phyloP scores from a whole-genome alignment of 1,284 basidiomycete genomes.

The Apiotrichum montevideense region DNA sequence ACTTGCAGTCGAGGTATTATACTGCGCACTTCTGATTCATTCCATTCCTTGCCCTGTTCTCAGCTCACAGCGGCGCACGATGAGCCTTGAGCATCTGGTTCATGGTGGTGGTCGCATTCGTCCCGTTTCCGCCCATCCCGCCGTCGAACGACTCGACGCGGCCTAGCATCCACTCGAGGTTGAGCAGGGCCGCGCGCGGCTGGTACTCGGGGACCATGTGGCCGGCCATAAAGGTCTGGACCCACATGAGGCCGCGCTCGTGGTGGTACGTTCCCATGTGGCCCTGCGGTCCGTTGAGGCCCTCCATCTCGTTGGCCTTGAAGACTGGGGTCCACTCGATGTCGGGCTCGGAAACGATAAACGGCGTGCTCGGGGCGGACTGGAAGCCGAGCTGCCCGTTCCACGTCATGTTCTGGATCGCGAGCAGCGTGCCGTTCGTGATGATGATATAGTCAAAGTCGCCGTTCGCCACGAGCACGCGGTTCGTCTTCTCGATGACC shows the following conservation, averaged over 20 bases:
- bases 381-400: constrained; percentile 26
- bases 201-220: constrained; percentile 23
- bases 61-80: no score
- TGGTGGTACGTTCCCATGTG: constrained; percentile 21
- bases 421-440: constrained; percentile 21
- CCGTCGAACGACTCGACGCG: constrained; percentile 6
- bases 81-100: no score
- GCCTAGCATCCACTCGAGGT: constrained; percentile 22
- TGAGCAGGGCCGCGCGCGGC: constrained; percentile 14
- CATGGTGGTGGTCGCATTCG: background rate
- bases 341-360: constrained; percentile 7
- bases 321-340: background rate
- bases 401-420: constrained; percentile 41
- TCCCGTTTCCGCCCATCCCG: background rate
- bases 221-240: constrained; percentile 14
- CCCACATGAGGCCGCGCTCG: constrained; percentile 26
- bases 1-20: no score
- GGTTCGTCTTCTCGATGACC: constrained; percentile 57
- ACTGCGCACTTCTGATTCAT: no score
- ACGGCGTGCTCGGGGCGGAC: constrained; percentile 9
- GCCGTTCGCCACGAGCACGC: constrained; percentile 65
- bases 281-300: constrained; percentile 13
- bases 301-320: background rate
- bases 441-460: constrained; percentile 15
- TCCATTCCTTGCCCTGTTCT: no score